These are phyloP conservation scores for Barnettozyma salicaria DNA, from an alignment of 805 yeast species.

Conservation along the genomic window DNA sequence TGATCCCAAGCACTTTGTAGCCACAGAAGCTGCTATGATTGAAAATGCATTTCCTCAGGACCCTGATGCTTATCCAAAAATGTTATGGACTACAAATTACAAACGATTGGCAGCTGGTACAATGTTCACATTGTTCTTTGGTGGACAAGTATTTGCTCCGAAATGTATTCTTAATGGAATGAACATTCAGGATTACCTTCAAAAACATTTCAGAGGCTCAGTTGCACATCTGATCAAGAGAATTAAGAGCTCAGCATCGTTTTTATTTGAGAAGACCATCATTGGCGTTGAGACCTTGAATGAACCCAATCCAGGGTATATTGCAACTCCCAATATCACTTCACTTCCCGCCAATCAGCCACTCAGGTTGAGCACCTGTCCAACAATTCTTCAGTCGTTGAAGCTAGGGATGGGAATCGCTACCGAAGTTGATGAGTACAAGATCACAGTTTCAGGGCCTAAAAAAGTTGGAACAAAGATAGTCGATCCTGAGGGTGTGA, in stretches of 20 bases:
- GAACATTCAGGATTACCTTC: slow-evolving; percentile 76
- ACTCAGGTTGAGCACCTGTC: slow-evolving; percentile 72
- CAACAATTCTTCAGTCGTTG: slow-evolving; percentile 72
- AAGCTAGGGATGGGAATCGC: slow-evolving; percentile 74
- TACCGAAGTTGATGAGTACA: slow-evolving; percentile 61
- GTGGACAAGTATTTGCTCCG: slow-evolving; percentile 75
- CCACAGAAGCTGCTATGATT: slow-evolving; percentile 73
- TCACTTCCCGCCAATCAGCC: slow-evolving; percentile 54
- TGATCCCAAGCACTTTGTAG: slow-evolving; percentile 64
- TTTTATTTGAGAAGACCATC: slow-evolving; percentile 42
- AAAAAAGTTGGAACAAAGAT: slow-evolving; percentile 48
- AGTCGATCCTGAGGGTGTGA: slow-evolving; percentile 61
- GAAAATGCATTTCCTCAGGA: slow-evolving; percentile 49
- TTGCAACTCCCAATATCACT: slow-evolving; percentile 55
- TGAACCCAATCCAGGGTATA: slow-evolving; percentile 76
- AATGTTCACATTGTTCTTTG: slow-evolving; percentile 83
- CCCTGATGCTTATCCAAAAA: slow-evolving; percentile 54
- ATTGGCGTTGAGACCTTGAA: slow-evolving; percentile 82
- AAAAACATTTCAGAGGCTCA: slow-evolving; percentile 53
- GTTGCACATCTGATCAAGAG: slow-evolving; percentile 40
- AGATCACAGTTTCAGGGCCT: slow-evolving; percentile 73
- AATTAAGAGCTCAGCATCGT: slow-evolving; percentile 37
- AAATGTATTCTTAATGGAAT: slow-evolving; percentile 61
- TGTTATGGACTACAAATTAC: slow-evolving; percentile 93
- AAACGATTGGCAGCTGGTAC: slow-evolving; percentile 65